These are phyloP conservation scores for Debaryomyces robertsiae DNA, from an alignment of 1,139 yeast genomes.

Conservation along the genomic window DNA sequence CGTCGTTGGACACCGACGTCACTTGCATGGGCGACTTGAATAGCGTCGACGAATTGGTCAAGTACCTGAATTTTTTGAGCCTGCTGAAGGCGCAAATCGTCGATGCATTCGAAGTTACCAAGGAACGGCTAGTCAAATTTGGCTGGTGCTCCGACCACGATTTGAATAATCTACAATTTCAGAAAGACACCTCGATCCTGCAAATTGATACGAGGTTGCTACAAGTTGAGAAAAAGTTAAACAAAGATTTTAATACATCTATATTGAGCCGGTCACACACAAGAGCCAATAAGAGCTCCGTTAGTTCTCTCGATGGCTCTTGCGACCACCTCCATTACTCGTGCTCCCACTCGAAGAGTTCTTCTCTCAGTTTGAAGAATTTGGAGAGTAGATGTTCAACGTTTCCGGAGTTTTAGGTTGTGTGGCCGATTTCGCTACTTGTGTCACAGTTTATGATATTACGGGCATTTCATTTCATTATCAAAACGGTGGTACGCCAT, in stretches of 20 bases:
- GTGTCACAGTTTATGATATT: slow-evolving; percentile 6
- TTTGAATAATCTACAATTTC: slow-evolving; percentile 43
- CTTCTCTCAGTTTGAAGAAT: slow-evolving; percentile 17
- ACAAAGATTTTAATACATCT: slow-evolving; percentile 29
- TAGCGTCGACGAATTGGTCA: slow-evolving; percentile 34
- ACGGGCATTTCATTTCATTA: slow-evolving; percentile 6
- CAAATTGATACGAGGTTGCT: slow-evolving; percentile 38
- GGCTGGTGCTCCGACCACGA: slow-evolving; percentile 53
- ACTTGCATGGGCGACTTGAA: slow-evolving; percentile 30
- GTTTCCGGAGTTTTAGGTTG: slow-evolving; percentile 21
- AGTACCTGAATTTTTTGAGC: slow-evolving; percentile 33
- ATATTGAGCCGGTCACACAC: slow-evolving; percentile 8
- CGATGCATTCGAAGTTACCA: slow-evolving; percentile 42
- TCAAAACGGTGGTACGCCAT: background rate
- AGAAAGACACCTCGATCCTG: slow-evolving; percentile 33
- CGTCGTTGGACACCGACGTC: slow-evolving; percentile 20
- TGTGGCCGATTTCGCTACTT: background rate
- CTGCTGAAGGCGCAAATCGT: slow-evolving; percentile 34
- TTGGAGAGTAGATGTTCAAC: slow-evolving; percentile 32
- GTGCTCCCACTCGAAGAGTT: slow-evolving; percentile 3
- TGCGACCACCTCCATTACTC: slow-evolving; percentile 1
- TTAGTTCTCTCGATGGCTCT: slow-evolving; percentile 5
- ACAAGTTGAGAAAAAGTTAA: slow-evolving; percentile 35
- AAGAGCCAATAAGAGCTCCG: slow-evolving; percentile 1
- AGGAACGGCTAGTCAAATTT: slow-evolving; percentile 33